Evolutionary conservation across 2,329 filamentous ascomycete species (phyloP), one percentile per base, ranked within the genome.

Genomic region (Fusarium paranaense): DNA sequence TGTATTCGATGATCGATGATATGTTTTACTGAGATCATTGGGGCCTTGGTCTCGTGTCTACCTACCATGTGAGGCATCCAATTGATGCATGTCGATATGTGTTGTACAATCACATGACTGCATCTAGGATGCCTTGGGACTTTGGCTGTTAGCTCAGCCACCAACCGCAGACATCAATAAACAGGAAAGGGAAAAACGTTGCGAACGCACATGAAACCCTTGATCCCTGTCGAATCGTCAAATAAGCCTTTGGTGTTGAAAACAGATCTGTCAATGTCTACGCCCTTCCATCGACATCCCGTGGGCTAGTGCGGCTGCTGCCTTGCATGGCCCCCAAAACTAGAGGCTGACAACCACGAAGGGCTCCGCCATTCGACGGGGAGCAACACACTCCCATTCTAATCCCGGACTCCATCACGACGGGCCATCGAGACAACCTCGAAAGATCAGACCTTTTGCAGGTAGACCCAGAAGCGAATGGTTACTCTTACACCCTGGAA

Each of bases 221-320:
- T 52, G 47, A 18, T 18, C 47, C 47, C 16, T 50, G 45, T 27
- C 27, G 18, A 52, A n/a, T 30, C 27, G 45, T 50, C 47, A n/a
- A 52, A 13, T 30, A 50, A 50, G 45, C 45, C 45, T 18, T 50
- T 57, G 4, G 18, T 16, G 5, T 50, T 64, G 52, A 64, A 64
- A 16, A 27, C 11, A 20, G 33, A 57, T 62, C 32, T 52, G 67
- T 73, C 62, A 59, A 62, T 16, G 6, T 27, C 35, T 60, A 20
- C 74, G 76, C 76, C 76, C 59, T 78, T 76, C 11, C n/a, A 70
- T 78, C 64, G 62, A 77, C 74, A 76, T 13, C 25, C 38, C 69
- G 64, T 64, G 62, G 72, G 59, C 33, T 42, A 14, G 38, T 38
- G 14, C 27, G 42, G 47, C 27, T 52, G 57, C 35, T 69, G 59